Evolutionary conservation across 208 protist genomes (phyloP).

Genomic region (Crithidia thermophila): DNA sequence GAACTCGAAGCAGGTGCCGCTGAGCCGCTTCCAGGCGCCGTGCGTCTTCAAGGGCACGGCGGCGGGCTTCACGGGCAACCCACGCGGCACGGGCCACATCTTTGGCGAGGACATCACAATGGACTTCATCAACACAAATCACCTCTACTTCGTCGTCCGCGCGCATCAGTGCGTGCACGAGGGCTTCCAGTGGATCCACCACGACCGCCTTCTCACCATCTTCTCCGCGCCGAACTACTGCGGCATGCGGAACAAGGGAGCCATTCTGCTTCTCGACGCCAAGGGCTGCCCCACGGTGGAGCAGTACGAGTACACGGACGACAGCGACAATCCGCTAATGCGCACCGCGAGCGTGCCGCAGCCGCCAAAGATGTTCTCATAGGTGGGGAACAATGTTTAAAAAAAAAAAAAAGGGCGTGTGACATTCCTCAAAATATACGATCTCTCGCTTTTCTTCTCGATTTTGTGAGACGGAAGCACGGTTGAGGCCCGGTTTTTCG

Average conservation of each 20-base stretch:
- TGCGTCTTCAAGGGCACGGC: slow-evolving; percentile 45
- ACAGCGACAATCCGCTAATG: slow-evolving; percentile 12
- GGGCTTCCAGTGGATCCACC: slow-evolving; percentile 99
- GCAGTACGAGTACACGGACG: slow-evolving; percentile 62
- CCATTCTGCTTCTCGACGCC: slow-evolving; percentile 88
- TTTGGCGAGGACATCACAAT: slow-evolving; percentile 98
- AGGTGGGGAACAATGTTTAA: too few species aligned
- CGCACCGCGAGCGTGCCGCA: slow-evolving; percentile 10
- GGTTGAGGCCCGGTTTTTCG: too few species aligned
- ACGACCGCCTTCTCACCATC: slow-evolving; percentile 98
- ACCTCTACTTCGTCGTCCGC: slow-evolving; percentile 97
- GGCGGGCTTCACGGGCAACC: slow-evolving; percentile 96
- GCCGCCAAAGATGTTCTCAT: slow-evolving; percentile 32
- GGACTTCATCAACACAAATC: slow-evolving; percentile 96
- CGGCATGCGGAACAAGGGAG: slow-evolving; percentile 99
- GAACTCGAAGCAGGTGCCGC: slow-evolving; percentile 27
- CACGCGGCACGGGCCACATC: slow-evolving; percentile 98
- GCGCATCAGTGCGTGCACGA: slow-evolving; percentile 98
- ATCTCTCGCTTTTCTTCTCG: neutral
- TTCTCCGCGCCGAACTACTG: slow-evolving; percentile 99
- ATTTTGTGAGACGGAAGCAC: too few species aligned
- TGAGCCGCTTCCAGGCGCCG: slow-evolving; percentile 31
- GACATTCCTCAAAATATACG: neutral
- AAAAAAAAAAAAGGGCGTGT: slow-evolving; percentile 8
- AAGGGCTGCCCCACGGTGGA: slow-evolving; percentile 47